Evolutionary conservation across 306 rosid species (phyloP).

Genomic region (Rosa persica): DNA sequence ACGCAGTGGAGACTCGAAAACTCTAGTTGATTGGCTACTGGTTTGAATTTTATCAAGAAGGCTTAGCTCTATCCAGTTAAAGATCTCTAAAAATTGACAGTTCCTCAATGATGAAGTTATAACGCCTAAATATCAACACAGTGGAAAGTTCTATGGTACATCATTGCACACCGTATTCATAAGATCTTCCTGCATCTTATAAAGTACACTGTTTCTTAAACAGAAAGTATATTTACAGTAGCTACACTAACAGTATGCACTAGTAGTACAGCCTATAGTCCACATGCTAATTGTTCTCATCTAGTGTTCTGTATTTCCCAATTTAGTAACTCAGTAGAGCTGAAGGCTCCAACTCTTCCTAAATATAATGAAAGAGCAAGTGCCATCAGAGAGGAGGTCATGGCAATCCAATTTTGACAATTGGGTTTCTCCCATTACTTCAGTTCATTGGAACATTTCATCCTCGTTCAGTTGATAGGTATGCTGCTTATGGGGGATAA

Average conservation of each 20-base stretch:
- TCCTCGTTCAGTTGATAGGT: constrained; percentile 17
- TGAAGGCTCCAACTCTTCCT: neutral
- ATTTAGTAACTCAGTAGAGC: neutral
- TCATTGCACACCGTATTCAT: neutral
- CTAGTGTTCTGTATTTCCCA: neutral
- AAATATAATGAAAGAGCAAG: neutral
- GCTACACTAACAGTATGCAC: neutral
- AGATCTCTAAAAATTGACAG: neutral
- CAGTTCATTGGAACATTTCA: neutral
- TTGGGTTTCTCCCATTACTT: neutral
- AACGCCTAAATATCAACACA: neutral
- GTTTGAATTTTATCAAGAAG: no score
- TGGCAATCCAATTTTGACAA: neutral
- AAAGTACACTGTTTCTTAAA: neutral
- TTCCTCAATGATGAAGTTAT: neutral
- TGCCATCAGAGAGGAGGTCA: neutral
- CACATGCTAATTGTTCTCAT: neutral
- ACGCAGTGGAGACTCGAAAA: no score
- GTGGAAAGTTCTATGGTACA: neutral
- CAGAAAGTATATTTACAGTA: neutral
- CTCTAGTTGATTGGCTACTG: no score
- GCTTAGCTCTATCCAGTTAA: no score
- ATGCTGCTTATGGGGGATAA: constrained; percentile 23
- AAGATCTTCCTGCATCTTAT: neutral
- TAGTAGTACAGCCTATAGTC: neutral